These are phyloP conservation scores for Artemisia tridentata DNA, from an alignment of 129 eudicot species.

Conservation along the genomic window DNA sequence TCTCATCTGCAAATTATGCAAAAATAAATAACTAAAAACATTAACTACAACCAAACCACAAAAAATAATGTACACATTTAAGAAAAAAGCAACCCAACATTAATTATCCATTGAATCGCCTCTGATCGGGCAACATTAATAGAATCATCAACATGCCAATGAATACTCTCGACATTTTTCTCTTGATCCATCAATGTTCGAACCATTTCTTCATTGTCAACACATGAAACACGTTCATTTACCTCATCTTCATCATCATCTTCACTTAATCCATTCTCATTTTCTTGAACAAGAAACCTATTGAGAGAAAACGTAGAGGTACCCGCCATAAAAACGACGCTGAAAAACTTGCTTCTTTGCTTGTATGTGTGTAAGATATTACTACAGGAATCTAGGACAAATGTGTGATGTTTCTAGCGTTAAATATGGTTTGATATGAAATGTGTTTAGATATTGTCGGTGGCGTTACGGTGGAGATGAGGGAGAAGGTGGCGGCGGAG, in stretches of 20 bases:
- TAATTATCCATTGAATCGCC: slow-evolving; percentile 59
- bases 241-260: slow-evolving; percentile 34
- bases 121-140: slow-evolving; percentile 45
- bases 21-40: no score
- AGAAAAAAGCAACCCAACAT: slow-evolving; percentile 31
- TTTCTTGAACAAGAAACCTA: slow-evolving; percentile 40
- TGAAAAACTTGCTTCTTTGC: neutral
- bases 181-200: slow-evolving; percentile 40
- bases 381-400: slow-evolving; percentile 31
- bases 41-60: no score
- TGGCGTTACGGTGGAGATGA: slow-evolving; percentile 29
- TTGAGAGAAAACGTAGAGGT: slow-evolving; percentile 35
- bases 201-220: slow-evolving; percentile 48
- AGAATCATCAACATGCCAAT: slow-evolving; percentile 21
- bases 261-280: slow-evolving; percentile 17
- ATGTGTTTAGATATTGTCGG: slow-evolving; percentile 24
- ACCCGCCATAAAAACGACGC: slow-evolving; percentile 28
- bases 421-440: slow-evolving; percentile 17
- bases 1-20: slow-evolving; percentile 40
- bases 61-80: no score
- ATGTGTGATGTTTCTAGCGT: slow-evolving; percentile 7
- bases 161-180: neutral
- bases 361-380: neutral
- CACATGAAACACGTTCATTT: neutral
- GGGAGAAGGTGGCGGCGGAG: slow-evolving; percentile 27